A percentile compares a stretch with the other conserved stretches of the same genome.
Conservation (phyloP, 1,284 basidiomycete species). For the Ganoderma sinense region DNA sequence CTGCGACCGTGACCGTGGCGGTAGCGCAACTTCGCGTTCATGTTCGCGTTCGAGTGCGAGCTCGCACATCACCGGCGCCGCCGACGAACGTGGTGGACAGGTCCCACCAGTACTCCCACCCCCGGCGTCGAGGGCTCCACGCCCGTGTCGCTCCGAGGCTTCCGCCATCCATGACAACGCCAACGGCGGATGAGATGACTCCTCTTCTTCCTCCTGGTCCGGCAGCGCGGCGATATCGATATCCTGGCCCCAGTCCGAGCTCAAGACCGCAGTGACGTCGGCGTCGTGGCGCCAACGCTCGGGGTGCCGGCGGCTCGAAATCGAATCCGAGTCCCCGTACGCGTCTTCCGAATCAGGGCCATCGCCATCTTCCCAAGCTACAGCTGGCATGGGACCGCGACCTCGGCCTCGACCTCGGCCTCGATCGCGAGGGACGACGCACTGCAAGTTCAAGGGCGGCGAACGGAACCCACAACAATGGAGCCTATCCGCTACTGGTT, state of each 20-base stretch:
- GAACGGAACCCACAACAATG: conserved; percentile 7
- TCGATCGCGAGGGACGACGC: too few relatives aligned
- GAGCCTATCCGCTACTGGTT: conserved; percentile 7
- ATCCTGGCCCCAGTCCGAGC: not conserved
- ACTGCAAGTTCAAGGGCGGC: not conserved
- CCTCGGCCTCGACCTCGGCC: too few relatives aligned
- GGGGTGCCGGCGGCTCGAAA: not conserved
- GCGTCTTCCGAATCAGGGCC: too few relatives aligned
- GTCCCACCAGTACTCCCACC: not conserved
- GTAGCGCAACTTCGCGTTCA: not conserved
- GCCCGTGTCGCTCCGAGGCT: not conserved
- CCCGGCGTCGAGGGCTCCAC: not conserved
- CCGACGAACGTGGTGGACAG: not conserved
- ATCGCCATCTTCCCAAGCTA: conserved; percentile 8
- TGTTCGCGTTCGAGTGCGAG: not conserved
- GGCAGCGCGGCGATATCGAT: not conserved
- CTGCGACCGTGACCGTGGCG: too few relatives aligned
- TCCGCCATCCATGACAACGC: not conserved
- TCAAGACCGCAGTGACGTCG: not conserved
- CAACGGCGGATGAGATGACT: not conserved
- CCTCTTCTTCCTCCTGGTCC: not conserved
- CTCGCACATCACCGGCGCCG: conserved; percentile 4
- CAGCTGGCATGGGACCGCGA: conserved; percentile 5
- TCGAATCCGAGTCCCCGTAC: not conserved
- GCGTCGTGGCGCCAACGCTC: not conserved